Evolutionary conservation across 805 yeast genomes (phyloP).

Genomic region (Komagataella phaffii): DNA sequence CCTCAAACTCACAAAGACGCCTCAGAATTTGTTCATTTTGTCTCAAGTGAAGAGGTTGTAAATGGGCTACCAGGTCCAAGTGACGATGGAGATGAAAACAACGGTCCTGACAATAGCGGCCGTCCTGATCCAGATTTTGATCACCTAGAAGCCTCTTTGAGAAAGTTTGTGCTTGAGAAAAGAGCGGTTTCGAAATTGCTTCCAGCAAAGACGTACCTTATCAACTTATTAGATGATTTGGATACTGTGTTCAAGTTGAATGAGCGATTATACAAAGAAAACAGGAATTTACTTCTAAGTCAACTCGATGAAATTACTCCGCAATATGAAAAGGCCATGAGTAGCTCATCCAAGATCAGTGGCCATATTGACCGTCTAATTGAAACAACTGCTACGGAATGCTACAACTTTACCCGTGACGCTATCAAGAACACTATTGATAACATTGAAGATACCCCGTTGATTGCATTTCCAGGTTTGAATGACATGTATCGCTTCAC

Average conservation of each 20-base stretch:
- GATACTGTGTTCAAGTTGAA: slow-evolving; percentile 48
- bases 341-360: slow-evolving; percentile 37
- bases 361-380: slow-evolving; percentile 49
- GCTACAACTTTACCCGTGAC: slow-evolving; percentile 47
- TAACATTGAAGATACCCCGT: slow-evolving; percentile 17
- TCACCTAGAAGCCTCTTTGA: slow-evolving; percentile 67
- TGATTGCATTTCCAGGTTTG: slow-evolving; percentile 46
- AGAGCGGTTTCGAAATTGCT: slow-evolving; percentile 78
- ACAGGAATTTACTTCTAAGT: slow-evolving; percentile 28
- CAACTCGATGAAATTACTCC: slow-evolving; percentile 53
- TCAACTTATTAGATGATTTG: slow-evolving; percentile 58
- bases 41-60: slow-evolving; percentile 46
- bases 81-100: slow-evolving; percentile 23
- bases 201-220: slow-evolving; percentile 84
- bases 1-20: slow-evolving; percentile 89
- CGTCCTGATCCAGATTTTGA: slow-evolving; percentile 57
- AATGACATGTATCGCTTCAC: slow-evolving; percentile 61
- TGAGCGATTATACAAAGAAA: slow-evolving; percentile 35
- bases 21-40: slow-evolving; percentile 86
- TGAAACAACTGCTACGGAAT: slow-evolving; percentile 43
- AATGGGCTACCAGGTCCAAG: slow-evolving; percentile 21
- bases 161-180: slow-evolving; percentile 80
- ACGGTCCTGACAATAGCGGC: slow-evolving; percentile 18
- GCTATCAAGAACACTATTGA: slow-evolving; percentile 38
- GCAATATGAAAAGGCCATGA: slow-evolving; percentile 38